phyloP scores from a whole-genome alignment of 352 stramenopile species.

The Phytophthora litchii region DNA sequence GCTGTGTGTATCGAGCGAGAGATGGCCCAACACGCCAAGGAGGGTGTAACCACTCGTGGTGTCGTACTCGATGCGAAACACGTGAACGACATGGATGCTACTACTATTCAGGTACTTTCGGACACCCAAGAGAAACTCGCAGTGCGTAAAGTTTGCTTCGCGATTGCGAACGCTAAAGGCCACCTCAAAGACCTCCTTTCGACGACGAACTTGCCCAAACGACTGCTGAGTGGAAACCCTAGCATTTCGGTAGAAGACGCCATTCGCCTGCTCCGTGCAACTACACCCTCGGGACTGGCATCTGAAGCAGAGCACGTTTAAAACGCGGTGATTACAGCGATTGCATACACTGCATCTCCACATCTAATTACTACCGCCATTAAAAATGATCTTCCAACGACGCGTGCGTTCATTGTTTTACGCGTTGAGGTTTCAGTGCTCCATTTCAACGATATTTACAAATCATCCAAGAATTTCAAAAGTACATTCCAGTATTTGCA shows the following conservation, averaged over 20 bases:
- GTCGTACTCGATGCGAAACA: slow-evolving; percentile 53
- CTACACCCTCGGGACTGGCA: slow-evolving; percentile 6
- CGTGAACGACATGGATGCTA: slow-evolving; percentile 69
- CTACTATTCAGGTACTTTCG: slow-evolving; percentile 62
- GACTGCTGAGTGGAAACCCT: slow-evolving; percentile 28
- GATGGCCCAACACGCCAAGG: slow-evolving; percentile 28
- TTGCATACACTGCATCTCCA: background rate
- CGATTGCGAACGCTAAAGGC: slow-evolving; percentile 51
- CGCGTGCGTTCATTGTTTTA: no score
- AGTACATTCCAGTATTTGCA: no score
- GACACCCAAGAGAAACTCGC: slow-evolving; percentile 63
- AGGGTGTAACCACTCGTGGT: slow-evolving; percentile 35
- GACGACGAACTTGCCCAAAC: slow-evolving; percentile 49
- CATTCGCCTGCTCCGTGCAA: slow-evolving; percentile 30
- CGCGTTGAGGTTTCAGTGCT: background rate
- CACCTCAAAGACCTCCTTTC: slow-evolving; percentile 45
- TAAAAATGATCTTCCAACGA: no score
- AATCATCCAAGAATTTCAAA: no score
- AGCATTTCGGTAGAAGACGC: slow-evolving; percentile 31
- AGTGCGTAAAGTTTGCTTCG: slow-evolving; percentile 41
- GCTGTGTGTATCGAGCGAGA: slow-evolving; percentile 44
- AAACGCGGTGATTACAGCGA: background rate
- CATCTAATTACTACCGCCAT: no score
- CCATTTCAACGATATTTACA: background rate
- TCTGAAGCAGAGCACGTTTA: slow-evolving; percentile 22